phyloP scores from a whole-genome alignment of 1,139 yeast species.

The Hyphopichia pseudoburtonii region DNA sequence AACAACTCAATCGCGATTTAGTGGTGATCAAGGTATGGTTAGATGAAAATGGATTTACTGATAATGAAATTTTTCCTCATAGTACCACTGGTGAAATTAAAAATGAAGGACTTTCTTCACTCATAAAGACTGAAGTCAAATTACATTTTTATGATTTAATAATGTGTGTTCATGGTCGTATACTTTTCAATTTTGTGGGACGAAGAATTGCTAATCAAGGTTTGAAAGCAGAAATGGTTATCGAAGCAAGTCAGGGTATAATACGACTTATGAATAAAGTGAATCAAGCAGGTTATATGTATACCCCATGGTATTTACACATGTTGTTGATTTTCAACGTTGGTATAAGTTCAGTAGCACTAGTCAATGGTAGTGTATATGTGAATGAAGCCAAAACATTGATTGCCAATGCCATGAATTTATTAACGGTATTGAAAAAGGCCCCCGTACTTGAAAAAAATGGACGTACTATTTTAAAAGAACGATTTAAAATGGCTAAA shows the following conservation, averaged over 20 bases:
- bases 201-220: conserved; percentile 32
- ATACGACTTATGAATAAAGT: conserved; percentile 34
- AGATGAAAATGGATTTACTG: conserved; percentile 35
- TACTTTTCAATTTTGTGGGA: conserved; percentile 36
- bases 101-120: conserved; percentile 14
- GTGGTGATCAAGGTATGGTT: conserved; percentile 33
- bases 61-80: conserved; percentile 13
- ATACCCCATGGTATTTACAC: conserved; percentile 57
- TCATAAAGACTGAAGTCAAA: conserved; percentile 39
- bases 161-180: conserved; percentile 37
- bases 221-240: conserved; percentile 30
- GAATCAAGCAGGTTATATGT: conserved; percentile 33
- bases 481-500: conserved; percentile 56
- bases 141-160: conserved; percentile 43
- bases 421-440: conserved; percentile 26
- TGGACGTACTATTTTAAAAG: conserved; percentile 37
- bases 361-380: conserved; percentile 45
- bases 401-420: conserved; percentile 24
- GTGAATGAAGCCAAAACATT: conserved; percentile 24
- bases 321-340: conserved; percentile 47
- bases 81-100: too few species aligned
- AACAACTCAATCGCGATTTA: conserved; percentile 36
- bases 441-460: conserved; percentile 32
- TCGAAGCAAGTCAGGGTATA: conserved; percentile 37
- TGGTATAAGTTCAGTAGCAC: conserved; percentile 45